Percentiles rank a stretch among this genome's conserved stretches.
These are phyloP conservation scores for Phytophthora foliorum DNA, from an alignment of 352 stramenopile genomes.

Conservation along the genomic window DNA sequence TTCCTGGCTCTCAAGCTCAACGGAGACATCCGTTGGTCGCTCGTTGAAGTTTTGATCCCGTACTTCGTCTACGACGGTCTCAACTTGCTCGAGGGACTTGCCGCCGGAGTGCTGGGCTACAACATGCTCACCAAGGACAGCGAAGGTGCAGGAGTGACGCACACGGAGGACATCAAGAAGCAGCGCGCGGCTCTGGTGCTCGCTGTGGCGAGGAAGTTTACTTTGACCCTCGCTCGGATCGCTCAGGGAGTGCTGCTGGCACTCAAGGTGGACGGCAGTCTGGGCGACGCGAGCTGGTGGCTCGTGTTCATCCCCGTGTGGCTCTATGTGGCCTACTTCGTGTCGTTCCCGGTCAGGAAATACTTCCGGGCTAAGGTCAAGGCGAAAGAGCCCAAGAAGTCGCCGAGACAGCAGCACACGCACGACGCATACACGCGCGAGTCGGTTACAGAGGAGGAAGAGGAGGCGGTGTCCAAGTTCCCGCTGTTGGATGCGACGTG, in stretches of 20 bases:
- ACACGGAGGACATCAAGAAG: slow-evolving; percentile 78
- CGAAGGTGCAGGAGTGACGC: slow-evolving; percentile 72
- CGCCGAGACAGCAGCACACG: slow-evolving; percentile 49
- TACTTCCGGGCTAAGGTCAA: slow-evolving; percentile 64
- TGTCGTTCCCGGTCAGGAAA: slow-evolving; percentile 59
- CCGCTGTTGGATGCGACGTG: slow-evolving; percentile 65
- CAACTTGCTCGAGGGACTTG: slow-evolving; percentile 75
- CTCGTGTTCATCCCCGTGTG: slow-evolving; percentile 83
- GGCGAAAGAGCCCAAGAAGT: slow-evolving; percentile 43
- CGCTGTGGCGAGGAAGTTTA: slow-evolving; percentile 46
- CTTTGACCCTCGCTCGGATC: slow-evolving; percentile 67
- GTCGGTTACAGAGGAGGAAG: slow-evolving; percentile 68
- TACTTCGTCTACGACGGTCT: slow-evolving; percentile 86
- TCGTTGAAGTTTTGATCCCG: slow-evolving; percentile 74
- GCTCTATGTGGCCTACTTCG: slow-evolving; percentile 75
- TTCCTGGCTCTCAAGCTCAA: slow-evolving; percentile 89
- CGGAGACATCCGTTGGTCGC: slow-evolving; percentile 66
- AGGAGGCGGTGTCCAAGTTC: slow-evolving; percentile 65
- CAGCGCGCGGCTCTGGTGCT: slow-evolving; percentile 56
- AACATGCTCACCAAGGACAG: slow-evolving; percentile 79
- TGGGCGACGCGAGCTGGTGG: slow-evolving; percentile 79
- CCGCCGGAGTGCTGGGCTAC: slow-evolving; percentile 68
- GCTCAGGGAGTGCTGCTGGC: slow-evolving; percentile 68
- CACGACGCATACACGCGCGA: slow-evolving; percentile 85
- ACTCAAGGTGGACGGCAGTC: slow-evolving; percentile 71